Conservation (phyloP, 139 green algal genomes). For the Nannochloris sp. region DNA sequence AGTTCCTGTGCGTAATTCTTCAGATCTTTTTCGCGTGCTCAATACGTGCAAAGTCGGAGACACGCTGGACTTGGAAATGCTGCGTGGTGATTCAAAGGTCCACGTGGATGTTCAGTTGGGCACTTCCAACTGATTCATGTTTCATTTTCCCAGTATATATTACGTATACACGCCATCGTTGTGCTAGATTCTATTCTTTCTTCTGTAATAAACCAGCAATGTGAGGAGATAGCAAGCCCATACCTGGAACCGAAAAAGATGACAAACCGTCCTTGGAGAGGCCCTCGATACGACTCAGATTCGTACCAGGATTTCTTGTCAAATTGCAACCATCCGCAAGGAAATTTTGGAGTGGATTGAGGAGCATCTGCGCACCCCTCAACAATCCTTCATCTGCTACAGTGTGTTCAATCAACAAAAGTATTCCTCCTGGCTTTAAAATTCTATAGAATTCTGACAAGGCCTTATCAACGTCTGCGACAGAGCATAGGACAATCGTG, state of each 20-base stretch:
- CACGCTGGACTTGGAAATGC: constrained; percentile 38
- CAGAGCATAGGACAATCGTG: constrained; percentile 63
- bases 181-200: no score
- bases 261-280: background rate
- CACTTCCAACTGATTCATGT: constrained; percentile 1
- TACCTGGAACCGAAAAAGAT: background rate
- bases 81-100: constrained; percentile 30
- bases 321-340: constrained; percentile 62
- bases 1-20: constrained; percentile 31
- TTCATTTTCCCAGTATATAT: background rate
- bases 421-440: constrained; percentile 41
- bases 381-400: constrained; percentile 9
- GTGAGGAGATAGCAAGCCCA: background rate
- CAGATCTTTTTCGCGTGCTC: constrained; percentile 69
- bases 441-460: constrained; percentile 44
- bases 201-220: background rate
- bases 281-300: constrained; percentile 12
- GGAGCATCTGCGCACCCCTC: constrained; percentile 33
- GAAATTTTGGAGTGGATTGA: constrained; percentile 51
- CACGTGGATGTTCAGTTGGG: constrained; percentile 32
- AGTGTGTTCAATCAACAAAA: constrained; percentile 62
- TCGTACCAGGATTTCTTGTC: constrained; percentile 36
- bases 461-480: constrained; percentile 23
- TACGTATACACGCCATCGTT: no score
- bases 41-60: constrained; percentile 59